Percentiles rank a stretch among this genome's conserved stretches.
These are phyloP conservation scores for Candida corydali DNA, from an alignment of 805 yeast genomes.

Conservation along the genomic window DNA sequence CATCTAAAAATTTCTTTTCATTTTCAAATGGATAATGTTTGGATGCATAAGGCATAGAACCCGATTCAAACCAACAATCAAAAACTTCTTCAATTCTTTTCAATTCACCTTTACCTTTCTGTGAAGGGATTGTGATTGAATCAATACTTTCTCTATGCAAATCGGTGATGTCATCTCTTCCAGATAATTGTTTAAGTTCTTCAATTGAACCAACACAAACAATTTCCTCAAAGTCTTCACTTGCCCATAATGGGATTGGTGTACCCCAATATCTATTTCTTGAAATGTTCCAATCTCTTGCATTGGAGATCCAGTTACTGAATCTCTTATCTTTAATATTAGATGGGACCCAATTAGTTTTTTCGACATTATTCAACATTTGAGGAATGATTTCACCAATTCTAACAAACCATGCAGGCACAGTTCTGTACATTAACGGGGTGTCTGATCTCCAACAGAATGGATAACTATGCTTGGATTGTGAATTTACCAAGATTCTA, in stretches of 20 bases:
- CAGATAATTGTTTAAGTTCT: constrained; percentile 82
- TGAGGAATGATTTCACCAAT: constrained; percentile 83
- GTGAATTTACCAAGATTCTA: constrained; percentile 68
- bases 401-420: constrained; percentile 98
- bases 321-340: constrained; percentile 91
- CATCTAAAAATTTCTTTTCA: constrained; percentile 59
- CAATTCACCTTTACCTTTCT: constrained; percentile 80
- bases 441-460: constrained; percentile 99
- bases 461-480: constrained; percentile 94
- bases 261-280: constrained; percentile 99
- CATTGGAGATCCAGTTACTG: constrained; percentile 96
- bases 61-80: constrained; percentile 99
- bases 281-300: constrained; percentile 98
- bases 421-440: constrained; percentile 91
- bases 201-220: constrained; percentile 90
- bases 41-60: constrained; percentile 98
- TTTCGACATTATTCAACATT: constrained; percentile 79
- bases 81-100: constrained; percentile 95
- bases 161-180: constrained; percentile 76
- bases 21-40: constrained; percentile 95
- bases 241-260: constrained; percentile 96
- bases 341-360: constrained; percentile 92
- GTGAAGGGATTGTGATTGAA: constrained; percentile 87
- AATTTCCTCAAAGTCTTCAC: constrained; percentile 88
- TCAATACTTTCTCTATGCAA: constrained; percentile 93